phyloP scores from a whole-genome alignment of 257 asterid genomes.

The Fraxinus excelsior region DNA sequence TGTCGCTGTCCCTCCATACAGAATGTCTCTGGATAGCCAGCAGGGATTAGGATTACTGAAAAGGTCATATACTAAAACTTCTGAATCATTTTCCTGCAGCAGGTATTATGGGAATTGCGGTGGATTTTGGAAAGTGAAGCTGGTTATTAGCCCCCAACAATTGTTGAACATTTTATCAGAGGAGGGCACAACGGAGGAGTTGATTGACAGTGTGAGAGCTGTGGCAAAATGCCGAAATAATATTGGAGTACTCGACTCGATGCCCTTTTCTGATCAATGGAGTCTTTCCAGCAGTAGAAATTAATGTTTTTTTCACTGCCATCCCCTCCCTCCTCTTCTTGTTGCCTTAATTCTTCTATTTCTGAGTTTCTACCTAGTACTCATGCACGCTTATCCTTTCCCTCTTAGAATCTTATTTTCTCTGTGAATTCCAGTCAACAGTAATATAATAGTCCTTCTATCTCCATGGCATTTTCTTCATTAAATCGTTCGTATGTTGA shows the following conservation, averaged over 20 bases:
- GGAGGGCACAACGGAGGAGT: constrained; percentile 71
- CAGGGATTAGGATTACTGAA: constrained; percentile 30
- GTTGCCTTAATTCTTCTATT: neutral
- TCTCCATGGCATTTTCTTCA: neutral
- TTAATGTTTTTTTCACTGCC: constrained; percentile 37
- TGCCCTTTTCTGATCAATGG: constrained; percentile 68
- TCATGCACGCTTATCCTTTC: neutral
- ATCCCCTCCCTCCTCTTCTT: neutral
- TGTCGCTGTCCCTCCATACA: constrained; percentile 42
- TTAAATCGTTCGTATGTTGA: neutral
- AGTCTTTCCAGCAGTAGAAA: constrained; percentile 65
- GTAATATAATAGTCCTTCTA: neutral
- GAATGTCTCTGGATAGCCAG: constrained; percentile 77
- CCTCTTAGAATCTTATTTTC: neutral
- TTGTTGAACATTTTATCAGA: constrained; percentile 73
- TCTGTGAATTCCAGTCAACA: neutral
- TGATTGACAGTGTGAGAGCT: constrained; percentile 78
- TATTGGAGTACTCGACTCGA: constrained; percentile 28
- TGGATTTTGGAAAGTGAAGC: constrained; percentile 83
- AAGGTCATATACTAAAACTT: constrained; percentile 19
- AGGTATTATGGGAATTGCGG: neutral
- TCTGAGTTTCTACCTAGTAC: neutral
- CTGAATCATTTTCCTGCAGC: neutral
- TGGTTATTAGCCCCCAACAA: constrained; percentile 71
- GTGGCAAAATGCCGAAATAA: constrained; percentile 76